Conservation (phyloP, 106 monocot genomes). For the Iris macrosiphon region DNA sequence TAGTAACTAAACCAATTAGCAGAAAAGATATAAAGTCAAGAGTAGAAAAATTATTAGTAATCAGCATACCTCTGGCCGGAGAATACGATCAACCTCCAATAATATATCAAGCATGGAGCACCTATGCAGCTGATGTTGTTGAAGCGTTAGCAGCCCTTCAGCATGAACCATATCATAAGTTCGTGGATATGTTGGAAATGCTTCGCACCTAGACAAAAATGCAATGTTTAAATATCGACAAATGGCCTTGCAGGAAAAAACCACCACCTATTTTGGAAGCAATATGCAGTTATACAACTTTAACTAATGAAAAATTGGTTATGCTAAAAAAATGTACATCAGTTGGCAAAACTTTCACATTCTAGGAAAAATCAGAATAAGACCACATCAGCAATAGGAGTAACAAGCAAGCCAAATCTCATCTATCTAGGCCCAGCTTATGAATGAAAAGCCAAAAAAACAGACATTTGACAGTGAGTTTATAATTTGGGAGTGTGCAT, state of each 20-base stretch:
- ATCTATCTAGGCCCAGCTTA: no score
- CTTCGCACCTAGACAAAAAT: conserved; percentile 71
- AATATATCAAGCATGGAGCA: conserved; percentile 71
- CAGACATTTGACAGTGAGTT: no score
- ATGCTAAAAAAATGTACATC: background rate
- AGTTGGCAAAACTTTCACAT: background rate
- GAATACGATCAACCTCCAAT: conserved; percentile 84
- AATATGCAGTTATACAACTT: background rate
- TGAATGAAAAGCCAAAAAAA: no score
- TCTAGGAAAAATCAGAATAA: background rate
- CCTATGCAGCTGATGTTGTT: conserved; percentile 25
- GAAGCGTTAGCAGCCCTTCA: conserved; percentile 60
- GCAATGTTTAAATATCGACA: background rate
- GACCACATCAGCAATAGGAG: background rate
- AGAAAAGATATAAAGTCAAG: background rate
- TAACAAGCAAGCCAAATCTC: no score
- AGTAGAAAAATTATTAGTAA: background rate
- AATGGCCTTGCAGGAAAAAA: background rate
- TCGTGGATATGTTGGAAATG: conserved; percentile 95
- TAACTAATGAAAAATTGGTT: background rate
- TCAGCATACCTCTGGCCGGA: conserved; percentile 79
- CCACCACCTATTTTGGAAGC: background rate
- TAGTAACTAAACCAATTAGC: background rate
- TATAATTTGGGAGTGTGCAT: no score
- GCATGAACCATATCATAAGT: conserved; percentile 96